A percentile compares a stretch with the other conserved stretches of the same genome.
Conservation (phyloP, 177 flowering plant species). For the Vitis hybrid region DNA sequence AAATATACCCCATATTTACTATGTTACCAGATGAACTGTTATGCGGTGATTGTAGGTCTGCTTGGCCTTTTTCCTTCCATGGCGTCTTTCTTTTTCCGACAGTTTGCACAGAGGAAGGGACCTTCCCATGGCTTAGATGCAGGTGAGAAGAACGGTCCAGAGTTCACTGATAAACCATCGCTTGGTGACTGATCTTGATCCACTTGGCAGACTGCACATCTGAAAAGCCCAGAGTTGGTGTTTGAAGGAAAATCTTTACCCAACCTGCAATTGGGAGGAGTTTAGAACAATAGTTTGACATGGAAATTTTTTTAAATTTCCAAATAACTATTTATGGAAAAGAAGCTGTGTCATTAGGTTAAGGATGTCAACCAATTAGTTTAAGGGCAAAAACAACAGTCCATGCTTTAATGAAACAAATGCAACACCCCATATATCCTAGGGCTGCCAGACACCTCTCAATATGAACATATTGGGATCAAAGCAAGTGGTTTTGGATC, state of each 20-base stretch:
- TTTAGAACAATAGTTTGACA: background rate
- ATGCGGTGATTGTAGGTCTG: slow-evolving; percentile 35
- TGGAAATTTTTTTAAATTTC: background rate
- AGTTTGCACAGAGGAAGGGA: slow-evolving; percentile 75
- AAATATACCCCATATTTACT: slow-evolving; percentile 6
- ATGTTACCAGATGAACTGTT: slow-evolving; percentile 19
- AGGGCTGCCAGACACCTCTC: no score
- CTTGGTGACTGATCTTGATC: slow-evolving; percentile 66
- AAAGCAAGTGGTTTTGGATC: no score
- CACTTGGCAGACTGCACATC: slow-evolving; percentile 84
- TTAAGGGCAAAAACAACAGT: no score
- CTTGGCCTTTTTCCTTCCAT: slow-evolving; percentile 95
- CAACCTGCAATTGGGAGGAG: slow-evolving; percentile 45
- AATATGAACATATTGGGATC: no score
- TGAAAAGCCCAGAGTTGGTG: slow-evolving; percentile 53
- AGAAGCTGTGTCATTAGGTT: no score
- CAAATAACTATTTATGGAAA: no score
- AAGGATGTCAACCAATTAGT: no score
- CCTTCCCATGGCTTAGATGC: slow-evolving; percentile 82
- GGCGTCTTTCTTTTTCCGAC: slow-evolving; percentile 86
- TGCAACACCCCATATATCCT: no score
- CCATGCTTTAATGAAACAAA: no score
- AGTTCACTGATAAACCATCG: slow-evolving; percentile 52
- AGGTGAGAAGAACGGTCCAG: slow-evolving; percentile 58
- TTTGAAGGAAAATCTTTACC: slow-evolving; percentile 58